These are phyloP conservation scores for Cystofilobasidium bisporidii DNA, from an alignment of 768 basidiomycete species.

Conservation along the genomic window DNA sequence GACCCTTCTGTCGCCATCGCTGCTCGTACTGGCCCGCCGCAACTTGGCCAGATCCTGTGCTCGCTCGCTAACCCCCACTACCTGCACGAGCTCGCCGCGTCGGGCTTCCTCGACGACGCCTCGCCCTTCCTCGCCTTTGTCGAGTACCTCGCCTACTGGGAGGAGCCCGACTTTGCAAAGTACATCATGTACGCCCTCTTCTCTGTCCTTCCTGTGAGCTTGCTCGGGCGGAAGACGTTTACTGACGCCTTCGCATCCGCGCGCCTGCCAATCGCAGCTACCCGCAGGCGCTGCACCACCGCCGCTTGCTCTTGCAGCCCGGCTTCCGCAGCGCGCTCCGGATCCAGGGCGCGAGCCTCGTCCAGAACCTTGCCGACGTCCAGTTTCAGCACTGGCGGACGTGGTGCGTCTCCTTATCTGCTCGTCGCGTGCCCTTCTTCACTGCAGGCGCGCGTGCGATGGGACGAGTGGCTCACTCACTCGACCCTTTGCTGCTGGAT, in stretches of 20 bases:
- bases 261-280: conserved; percentile 12
- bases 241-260: background rate
- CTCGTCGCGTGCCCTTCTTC: too few species aligned
- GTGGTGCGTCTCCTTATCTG: conserved; percentile 5
- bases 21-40: too few species aligned
- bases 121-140: conserved; percentile 22
- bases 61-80: conserved; percentile 28
- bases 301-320: conserved; percentile 16
- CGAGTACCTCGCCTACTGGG: conserved; percentile 26
- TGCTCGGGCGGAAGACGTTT: background rate
- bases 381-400: conserved; percentile 26
- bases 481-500: too few species aligned
- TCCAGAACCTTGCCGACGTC: conserved; percentile 12
- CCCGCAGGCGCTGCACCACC: conserved; percentile 26
- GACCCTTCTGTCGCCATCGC: too few species aligned
- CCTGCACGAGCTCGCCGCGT: conserved; percentile 23
- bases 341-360: conserved; percentile 16
- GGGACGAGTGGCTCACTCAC: too few species aligned
- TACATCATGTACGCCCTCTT: conserved; percentile 23
- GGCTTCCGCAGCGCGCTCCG: conserved; percentile 14
- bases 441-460: too few species aligned
- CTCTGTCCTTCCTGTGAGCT: background rate
- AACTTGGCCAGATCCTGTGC: conserved; percentile 8
- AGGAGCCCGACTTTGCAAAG: conserved; percentile 14
- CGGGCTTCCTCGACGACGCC: conserved; percentile 18